Evolutionary conservation across 176 grass and related monocot species (phyloP).

Genomic region (Canna indica): DNA sequence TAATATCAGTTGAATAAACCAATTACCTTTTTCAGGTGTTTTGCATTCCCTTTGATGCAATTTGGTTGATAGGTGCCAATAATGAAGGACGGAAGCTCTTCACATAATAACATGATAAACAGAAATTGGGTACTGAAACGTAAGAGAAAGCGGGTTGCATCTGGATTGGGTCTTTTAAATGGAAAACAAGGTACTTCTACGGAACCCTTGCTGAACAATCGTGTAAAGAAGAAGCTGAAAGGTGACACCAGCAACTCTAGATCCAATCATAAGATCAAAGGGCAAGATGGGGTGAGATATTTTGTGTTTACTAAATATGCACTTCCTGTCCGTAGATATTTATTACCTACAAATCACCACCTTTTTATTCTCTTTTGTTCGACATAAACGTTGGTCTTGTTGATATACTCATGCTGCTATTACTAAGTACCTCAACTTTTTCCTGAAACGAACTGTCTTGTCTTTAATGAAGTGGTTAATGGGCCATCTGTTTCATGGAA

Average conservation of each 20-base stretch:
- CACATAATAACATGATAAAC: conserved; percentile 48
- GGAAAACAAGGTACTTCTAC: conserved; percentile 46
- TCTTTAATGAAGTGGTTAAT: conserved; percentile 2
- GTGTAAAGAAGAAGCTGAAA: conserved; percentile 54
- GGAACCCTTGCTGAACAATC: conserved; percentile 30
- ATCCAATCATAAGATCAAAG: conserved; percentile 60
- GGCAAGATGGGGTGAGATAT: conserved; percentile 76
- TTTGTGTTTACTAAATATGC: not conserved
- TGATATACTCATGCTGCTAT: not conserved
- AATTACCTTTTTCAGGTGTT: not conserved
- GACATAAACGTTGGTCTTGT: not conserved
- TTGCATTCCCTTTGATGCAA: not conserved
- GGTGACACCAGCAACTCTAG: conserved; percentile 34
- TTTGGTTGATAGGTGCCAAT: conserved; percentile 12
- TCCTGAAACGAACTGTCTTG: not conserved
- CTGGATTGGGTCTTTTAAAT: conserved; percentile 46
- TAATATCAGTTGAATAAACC: too few relatives aligned
- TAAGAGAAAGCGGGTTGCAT: conserved; percentile 67
- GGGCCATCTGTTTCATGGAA: not conserved
- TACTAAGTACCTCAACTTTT: not conserved
- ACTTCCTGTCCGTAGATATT: not conserved
- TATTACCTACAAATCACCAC: not conserved
- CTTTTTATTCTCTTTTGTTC: not conserved
- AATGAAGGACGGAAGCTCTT: conserved; percentile 79
- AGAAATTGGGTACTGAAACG: conserved; percentile 66